A percentile compares a stretch with the other conserved stretches of the same genome.
Conservation (phyloP, 176 grass and related monocot species). For the Musa schizocarpa region DNA sequence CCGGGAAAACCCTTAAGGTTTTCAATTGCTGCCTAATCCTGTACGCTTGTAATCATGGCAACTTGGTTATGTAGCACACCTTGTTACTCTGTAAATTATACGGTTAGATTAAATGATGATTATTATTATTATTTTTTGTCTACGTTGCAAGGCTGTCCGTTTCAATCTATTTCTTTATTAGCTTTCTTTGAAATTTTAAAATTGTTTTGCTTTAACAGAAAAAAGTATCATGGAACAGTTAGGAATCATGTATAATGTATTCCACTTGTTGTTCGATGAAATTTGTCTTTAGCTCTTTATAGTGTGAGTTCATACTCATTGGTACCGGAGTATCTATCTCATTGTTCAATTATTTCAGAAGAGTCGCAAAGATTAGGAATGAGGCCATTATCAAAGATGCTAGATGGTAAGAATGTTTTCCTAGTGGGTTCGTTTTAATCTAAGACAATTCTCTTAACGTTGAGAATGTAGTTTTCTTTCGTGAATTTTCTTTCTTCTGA, state of each 20-base stretch:
- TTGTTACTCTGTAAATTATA: neutral
- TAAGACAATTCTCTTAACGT: neutral
- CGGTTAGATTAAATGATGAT: neutral
- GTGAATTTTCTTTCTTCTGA: neutral
- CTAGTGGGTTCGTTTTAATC: no score
- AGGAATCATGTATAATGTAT: neutral
- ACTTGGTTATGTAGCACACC: constrained; percentile 1
- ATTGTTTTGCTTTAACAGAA: neutral
- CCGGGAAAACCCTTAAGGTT: neutral
- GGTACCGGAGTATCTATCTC: neutral
- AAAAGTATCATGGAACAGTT: no score
- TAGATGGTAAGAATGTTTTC: neutral
- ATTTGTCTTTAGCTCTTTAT: no score
- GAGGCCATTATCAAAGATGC: neutral
- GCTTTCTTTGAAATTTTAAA: neutral
- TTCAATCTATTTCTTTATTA: neutral
- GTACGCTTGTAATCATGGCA: neutral
- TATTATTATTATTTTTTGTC: neutral
- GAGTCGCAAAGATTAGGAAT: neutral
- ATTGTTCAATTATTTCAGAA: neutral
- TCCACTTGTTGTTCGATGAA: neutral
- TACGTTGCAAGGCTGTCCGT: neutral
- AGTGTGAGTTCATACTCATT: no score
- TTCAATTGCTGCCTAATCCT: neutral
- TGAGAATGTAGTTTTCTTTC: neutral